Base-by-base conservation (phyloP, 768 basidiomycete genomes). In the Obba rivulosa region DNA sequence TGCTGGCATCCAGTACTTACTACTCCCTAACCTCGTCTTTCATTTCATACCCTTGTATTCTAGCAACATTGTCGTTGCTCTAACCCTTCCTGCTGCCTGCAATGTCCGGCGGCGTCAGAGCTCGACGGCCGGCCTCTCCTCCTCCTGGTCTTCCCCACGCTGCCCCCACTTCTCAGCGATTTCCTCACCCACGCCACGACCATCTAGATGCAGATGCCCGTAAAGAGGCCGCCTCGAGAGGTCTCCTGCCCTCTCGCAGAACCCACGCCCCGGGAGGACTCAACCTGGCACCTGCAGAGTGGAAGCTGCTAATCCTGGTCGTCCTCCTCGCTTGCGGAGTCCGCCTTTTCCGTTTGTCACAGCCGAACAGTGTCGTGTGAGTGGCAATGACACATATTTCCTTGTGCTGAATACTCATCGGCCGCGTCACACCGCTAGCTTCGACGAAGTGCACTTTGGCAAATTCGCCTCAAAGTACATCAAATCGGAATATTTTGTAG, bases 391-490 rank as follows among this genome's bases (percentile, higher is more conserved):
- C 24, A 7, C 31, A 1, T 16, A 22, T 22, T 25, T 34, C 7
- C 24, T 20, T 34, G 49, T 60, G n/a, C 36, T 39, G 18, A 21
- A n/a, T 17, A 14, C 14, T 11, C 16, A 31, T 13, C 13, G 28
- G 28, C 7, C 28, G 28, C 28, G 28, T 31, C 28, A 14, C 22
- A 18, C 24, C 28, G 17, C 49, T 58, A 96, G 94, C 37, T 98
- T 98, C 66, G 95, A 98, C 63, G 95, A 98, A 66, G 95, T 97
- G 0, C 95, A 98, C 65, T 98, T 98, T 65, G 95, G 95, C 51
- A 96, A 96, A 66, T 98, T 98, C 62, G 92, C 95, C 5, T 76
- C 80, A 41, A 89, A 88, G 62, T 98, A 98, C 63, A 89, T 97
- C 75, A 90, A 90, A 73, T 85, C 87, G 34, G 78, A 83, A 54